Evolutionary conservation across 495 filamentous ascomycete species (phyloP).

Genomic region (Staphylotrichum tortipilum): DNA sequence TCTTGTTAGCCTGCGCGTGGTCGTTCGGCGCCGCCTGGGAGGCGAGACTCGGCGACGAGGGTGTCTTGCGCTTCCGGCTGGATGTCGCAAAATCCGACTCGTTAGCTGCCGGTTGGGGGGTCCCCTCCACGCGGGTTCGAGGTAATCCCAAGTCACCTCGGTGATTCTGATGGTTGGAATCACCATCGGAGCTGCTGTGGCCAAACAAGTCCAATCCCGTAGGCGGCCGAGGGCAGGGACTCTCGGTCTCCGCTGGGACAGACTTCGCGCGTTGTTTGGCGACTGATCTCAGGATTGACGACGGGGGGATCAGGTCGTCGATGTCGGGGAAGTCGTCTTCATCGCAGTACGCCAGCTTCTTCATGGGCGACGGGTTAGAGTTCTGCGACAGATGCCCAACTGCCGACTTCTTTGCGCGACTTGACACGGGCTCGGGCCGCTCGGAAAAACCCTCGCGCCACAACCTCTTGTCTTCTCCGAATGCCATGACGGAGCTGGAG

Average conservation of each 20-base stretch:
- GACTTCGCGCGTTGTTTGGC: slow-evolving; percentile 1
- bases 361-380: slow-evolving; percentile 43
- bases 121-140: not conserved
- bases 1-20: not conserved
- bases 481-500: slow-evolving; percentile 35
- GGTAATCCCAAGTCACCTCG: not conserved
- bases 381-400: not conserved
- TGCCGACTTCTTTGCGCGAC: slow-evolving; percentile 50
- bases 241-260: not conserved
- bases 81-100: not conserved
- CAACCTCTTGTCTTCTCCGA: slow-evolving; percentile 40
- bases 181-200: not conserved
- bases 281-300: slow-evolving; percentile 4
- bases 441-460: slow-evolving; percentile 51
- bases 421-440: slow-evolving; percentile 31
- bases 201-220: not conserved
- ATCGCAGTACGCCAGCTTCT: slow-evolving; percentile 2
- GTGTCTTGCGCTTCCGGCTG: slow-evolving; percentile 15
- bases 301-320: slow-evolving; percentile 22
- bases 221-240: not conserved
- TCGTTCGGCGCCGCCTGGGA: not conserved
- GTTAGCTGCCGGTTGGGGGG: not conserved
- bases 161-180: not conserved
- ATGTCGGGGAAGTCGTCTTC: slow-evolving; percentile 36
- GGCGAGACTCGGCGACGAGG: slow-evolving; percentile 1